These are phyloP conservation scores for Ganoderma sinense DNA, from an alignment of 1,284 basidiomycete species.

Conservation along the genomic window DNA sequence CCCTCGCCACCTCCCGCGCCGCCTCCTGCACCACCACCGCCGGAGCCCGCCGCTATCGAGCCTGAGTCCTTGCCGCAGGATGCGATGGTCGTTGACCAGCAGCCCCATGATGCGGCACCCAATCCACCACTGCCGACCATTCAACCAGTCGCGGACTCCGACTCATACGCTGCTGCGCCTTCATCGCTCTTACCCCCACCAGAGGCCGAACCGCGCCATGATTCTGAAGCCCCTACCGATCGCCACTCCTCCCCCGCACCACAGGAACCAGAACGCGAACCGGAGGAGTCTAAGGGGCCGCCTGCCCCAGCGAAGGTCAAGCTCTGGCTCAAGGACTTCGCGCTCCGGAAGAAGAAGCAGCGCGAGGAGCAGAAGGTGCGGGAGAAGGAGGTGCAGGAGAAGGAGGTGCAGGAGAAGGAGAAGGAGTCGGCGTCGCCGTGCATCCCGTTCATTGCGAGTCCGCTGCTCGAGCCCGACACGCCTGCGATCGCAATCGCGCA, in stretches of 20 bases:
- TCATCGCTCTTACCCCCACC: neutral
- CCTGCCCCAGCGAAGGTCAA: constrained; percentile 43
- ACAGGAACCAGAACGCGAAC: constrained; percentile 8
- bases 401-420: constrained; percentile 6
- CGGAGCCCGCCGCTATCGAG: neutral
- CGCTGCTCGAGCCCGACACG: neutral
- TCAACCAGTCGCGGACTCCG: neutral
- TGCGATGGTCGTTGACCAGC: neutral
- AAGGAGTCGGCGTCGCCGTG: neutral
- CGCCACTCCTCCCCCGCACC: neutral
- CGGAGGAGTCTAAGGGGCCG: constrained; percentile 22
- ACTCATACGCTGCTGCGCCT: neutral
- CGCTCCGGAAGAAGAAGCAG: constrained; percentile 46
- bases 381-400: too few species aligned
- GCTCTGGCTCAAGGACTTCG: constrained; percentile 47
- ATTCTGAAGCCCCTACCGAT: neutral
- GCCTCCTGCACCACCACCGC: neutral
- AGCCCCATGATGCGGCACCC: neutral
- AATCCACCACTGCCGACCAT: too few species aligned
- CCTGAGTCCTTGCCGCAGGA: neutral
- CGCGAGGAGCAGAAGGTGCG: constrained; percentile 33
- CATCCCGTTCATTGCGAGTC: neutral
- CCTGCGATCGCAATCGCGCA: neutral
- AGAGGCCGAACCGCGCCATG: neutral
- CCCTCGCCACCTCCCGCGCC: neutral